These are phyloP conservation scores for Acer negundo DNA, from an alignment of 345 rosid genomes.

Conservation along the genomic window DNA sequence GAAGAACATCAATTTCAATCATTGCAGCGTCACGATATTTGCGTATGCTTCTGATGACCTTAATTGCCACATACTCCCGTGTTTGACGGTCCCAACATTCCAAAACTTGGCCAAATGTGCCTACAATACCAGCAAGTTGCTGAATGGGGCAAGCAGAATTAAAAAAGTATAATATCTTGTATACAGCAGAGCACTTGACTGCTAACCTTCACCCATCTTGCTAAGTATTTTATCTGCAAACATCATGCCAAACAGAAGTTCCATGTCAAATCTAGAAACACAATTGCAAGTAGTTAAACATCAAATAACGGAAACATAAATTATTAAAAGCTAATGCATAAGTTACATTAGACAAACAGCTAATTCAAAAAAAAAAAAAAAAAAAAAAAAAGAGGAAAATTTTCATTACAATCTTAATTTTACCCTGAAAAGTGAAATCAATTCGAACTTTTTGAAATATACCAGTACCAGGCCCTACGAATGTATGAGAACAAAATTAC, in stretches of 20 bases:
- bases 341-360: neutral
- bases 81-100: conserved; percentile 83
- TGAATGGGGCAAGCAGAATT: conserved; percentile 61
- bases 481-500: too few relatives aligned
- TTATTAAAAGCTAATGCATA: neutral
- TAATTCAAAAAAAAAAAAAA: neutral
- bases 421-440: too few relatives aligned
- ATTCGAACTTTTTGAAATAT: too few relatives aligned
- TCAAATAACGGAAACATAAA: neutral
- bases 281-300: neutral
- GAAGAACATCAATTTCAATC: conserved; percentile 75
- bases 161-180: conserved; percentile 52
- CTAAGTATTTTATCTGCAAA: conserved; percentile 66
- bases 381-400: too few relatives aligned
- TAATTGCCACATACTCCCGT: conserved; percentile 66
- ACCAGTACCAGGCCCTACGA: too few relatives aligned
- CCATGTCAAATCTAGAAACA: neutral
- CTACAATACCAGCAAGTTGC: conserved; percentile 78
- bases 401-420: neutral
- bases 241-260: neutral
- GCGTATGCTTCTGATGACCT: conserved; percentile 60
- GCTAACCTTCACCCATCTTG: conserved; percentile 94
- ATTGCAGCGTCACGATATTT: conserved; percentile 77
- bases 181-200: conserved; percentile 58
- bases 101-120: conserved; percentile 87